Evolutionary conservation across 23 red algal genomes (phyloP).

Genomic region (Cyanidiococcus yangmingshanensis): DNA sequence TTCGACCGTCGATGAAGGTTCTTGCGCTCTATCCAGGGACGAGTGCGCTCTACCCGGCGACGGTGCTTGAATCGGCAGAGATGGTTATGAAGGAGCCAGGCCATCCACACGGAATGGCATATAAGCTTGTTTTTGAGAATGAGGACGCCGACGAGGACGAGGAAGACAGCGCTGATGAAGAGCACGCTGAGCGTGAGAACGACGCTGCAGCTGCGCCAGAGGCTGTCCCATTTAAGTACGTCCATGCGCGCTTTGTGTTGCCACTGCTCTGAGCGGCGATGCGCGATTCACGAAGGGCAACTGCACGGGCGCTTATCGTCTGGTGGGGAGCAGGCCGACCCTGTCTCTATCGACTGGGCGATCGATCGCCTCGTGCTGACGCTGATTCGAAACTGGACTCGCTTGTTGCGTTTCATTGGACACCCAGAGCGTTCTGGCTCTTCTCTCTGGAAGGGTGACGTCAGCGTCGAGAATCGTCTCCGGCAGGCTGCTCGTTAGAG

Average conservation of each 20-base stretch:
- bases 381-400: no score
- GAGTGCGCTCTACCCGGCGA: conserved; percentile 75
- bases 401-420: no score
- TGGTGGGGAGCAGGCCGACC: no score
- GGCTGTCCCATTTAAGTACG: conserved; percentile 12
- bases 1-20: conserved; percentile 34
- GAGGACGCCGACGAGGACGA: conserved; percentile 84
- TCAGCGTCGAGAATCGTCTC: no score
- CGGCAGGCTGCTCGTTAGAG: no score
- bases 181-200: not conserved
- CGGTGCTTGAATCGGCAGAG: conserved; percentile 27
- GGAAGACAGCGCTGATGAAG: conserved; percentile 17
- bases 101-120: conserved; percentile 26
- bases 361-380: no score
- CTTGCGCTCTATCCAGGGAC: conserved; percentile 80
- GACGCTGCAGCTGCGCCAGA: not conserved
- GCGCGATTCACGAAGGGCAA: no score
- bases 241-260: conserved; percentile 15
- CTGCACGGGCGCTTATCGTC: no score
- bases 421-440: no score
- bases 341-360: no score
- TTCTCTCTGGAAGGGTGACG: no score
- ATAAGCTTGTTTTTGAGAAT: conserved; percentile 63
- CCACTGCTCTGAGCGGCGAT: not conserved
- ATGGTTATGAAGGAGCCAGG: not conserved